Conservation (phyloP, 305 asterid genomes). For the Euphrasia arctica region DNA sequence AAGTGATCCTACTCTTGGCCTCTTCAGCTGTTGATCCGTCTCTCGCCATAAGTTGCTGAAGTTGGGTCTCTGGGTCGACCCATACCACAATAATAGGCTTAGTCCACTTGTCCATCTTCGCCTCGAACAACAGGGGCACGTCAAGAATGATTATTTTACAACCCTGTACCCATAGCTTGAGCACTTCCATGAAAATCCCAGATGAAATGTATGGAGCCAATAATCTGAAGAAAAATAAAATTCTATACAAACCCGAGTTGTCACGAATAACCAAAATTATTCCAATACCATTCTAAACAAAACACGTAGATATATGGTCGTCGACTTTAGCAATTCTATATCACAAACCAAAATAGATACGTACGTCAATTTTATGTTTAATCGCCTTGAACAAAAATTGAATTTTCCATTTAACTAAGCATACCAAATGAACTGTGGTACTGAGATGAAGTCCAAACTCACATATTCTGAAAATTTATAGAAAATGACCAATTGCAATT, state of each 20-base stretch:
- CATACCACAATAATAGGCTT: slow-evolving; percentile 82
- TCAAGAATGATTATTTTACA: slow-evolving; percentile 71
- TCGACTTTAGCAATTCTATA: too few relatives aligned
- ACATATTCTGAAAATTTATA: background rate
- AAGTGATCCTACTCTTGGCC: slow-evolving; percentile 65
- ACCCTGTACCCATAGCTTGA: slow-evolving; percentile 81
- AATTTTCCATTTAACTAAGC: background rate
- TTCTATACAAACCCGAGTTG: too few relatives aligned
- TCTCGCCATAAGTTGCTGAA: slow-evolving; percentile 64
- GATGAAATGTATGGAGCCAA: slow-evolving; percentile 77
- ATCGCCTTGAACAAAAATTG: background rate
- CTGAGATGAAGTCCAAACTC: background rate
- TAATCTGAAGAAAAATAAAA: slow-evolving; percentile 42
- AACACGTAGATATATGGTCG: too few relatives aligned
- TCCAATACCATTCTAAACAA: too few relatives aligned
- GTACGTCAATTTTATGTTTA: background rate
- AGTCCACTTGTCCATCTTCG: slow-evolving; percentile 85
- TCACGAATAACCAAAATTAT: too few relatives aligned
- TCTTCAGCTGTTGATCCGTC: slow-evolving; percentile 73
- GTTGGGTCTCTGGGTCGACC: slow-evolving; percentile 88
- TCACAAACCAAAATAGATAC: too few relatives aligned
- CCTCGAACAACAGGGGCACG: slow-evolving; percentile 88
- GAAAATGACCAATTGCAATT: background rate
- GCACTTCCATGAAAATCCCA: slow-evolving; percentile 61
- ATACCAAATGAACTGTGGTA: too few relatives aligned